phyloP scores from a whole-genome alignment of 1,139 yeast genomes.

The Arxiozyma bovina region DNA sequence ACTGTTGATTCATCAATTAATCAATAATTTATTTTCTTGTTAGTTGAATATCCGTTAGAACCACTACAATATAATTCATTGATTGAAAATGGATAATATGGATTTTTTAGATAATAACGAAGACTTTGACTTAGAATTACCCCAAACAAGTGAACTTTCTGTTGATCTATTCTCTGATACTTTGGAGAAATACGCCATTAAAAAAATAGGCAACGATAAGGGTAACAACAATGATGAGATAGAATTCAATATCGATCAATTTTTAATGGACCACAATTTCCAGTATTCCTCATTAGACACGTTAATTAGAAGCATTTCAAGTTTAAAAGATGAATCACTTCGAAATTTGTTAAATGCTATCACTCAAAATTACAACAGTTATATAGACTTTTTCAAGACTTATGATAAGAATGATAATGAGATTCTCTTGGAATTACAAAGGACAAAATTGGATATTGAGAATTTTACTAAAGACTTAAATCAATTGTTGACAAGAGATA shows the following conservation, averaged over 20 bases:
- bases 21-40: not conserved
- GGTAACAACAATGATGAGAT: conserved; percentile 1
- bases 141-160: conserved; percentile 21
- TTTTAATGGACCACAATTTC: conserved; percentile 26
- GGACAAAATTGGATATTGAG: conserved; percentile 17
- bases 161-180: conserved; percentile 22
- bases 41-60: not conserved
- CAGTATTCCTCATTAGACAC: conserved; percentile 27
- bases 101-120: conserved; percentile 19
- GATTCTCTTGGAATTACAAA: conserved; percentile 18
- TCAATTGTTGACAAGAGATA: conserved; percentile 16
- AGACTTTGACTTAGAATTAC: conserved; percentile 21
- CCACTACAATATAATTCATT: not conserved
- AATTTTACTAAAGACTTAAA: conserved; percentile 18
- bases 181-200: conserved; percentile 9
- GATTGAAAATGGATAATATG: conserved; percentile 10
- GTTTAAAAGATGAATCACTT: conserved; percentile 20
- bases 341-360: conserved; percentile 21
- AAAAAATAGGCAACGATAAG: not conserved
- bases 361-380: conserved; percentile 21
- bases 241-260: conserved; percentile 23
- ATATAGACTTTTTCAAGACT: conserved; percentile 21
- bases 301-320: conserved; percentile 20
- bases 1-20: too few relatives aligned
- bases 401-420: conserved; percentile 19